These are phyloP conservation scores for Rhodotorula mucilaginosa DNA, from an alignment of 1,284 basidiomycete species.

Conservation along the genomic window DNA sequence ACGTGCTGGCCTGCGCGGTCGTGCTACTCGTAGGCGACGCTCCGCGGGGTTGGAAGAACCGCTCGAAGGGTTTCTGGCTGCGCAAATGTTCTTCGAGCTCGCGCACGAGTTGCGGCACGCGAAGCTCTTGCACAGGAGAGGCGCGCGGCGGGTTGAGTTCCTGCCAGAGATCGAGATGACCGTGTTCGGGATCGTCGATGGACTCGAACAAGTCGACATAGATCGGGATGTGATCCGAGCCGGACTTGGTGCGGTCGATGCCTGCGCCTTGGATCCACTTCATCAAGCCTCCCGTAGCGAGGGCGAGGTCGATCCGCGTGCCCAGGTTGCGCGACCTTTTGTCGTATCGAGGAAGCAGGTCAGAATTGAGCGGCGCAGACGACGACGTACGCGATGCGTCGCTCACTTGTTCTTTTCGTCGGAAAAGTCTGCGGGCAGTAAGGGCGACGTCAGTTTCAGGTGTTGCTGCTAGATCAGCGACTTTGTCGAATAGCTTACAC, in stretches of 20 bases:
- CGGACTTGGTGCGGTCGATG: background rate
- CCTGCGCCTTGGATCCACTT: background rate
- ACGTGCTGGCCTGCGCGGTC: too few relatives aligned
- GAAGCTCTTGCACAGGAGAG: too few relatives aligned
- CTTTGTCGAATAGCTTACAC: too few relatives aligned
- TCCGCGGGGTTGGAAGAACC: background rate
- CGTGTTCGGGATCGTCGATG: background rate
- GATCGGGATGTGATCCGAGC: background rate
- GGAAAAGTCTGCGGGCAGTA: too few relatives aligned
- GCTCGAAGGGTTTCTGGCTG: background rate
- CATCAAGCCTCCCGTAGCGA: background rate
- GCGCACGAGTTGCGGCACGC: background rate
- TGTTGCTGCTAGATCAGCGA: too few relatives aligned
- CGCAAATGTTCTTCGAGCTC: background rate
- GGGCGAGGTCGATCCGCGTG: background rate
- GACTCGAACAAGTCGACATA: background rate
- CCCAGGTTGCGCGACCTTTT: background rate
- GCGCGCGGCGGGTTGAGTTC: too few relatives aligned
- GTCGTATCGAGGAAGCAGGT: background rate
- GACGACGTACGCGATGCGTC: background rate
- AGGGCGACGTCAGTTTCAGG: too few relatives aligned
- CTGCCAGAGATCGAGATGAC: too few relatives aligned
- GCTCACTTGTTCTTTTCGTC: too few relatives aligned
- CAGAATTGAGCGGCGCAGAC: background rate
- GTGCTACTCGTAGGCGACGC: too few relatives aligned